Evolutionary conservation across 1,284 basidiomycete species (phyloP).

Genomic region (Malassezia globosa): DNA sequence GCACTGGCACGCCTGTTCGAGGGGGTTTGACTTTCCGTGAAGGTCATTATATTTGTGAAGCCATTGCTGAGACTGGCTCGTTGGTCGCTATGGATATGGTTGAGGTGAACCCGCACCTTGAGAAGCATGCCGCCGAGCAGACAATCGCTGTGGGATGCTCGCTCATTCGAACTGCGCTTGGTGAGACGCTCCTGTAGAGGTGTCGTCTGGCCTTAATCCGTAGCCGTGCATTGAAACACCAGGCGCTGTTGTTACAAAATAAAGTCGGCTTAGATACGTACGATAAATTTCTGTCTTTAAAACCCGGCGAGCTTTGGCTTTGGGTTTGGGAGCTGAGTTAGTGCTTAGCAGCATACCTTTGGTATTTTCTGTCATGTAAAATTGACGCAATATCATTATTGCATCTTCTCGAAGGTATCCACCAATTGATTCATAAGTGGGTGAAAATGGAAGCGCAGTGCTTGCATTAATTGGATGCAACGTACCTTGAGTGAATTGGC

Average conservation of each 20-base stretch:
- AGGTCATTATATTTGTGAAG: conserved; percentile 85
- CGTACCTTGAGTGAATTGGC: conserved; percentile 67
- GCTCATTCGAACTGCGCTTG: conserved; percentile 75
- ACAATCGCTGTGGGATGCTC: conserved; percentile 92
- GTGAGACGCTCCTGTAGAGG: conserved; percentile 42
- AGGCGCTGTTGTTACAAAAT: conserved; percentile 21
- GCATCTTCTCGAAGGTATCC: conserved; percentile 84
- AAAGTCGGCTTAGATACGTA: conserved; percentile 15
- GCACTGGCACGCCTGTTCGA: conserved; percentile 84
- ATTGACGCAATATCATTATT: conserved; percentile 83
- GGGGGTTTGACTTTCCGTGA: conserved; percentile 94
- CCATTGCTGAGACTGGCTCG: conserved; percentile 80
- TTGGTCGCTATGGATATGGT: conserved; percentile 65
- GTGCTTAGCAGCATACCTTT: conserved; percentile 58
- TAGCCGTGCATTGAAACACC: conserved; percentile 41
- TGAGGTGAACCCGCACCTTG: conserved; percentile 91
- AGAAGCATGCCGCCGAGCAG: conserved; percentile 61
- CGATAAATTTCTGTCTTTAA: conserved; percentile 43
- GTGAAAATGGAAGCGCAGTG: conserved; percentile 48
- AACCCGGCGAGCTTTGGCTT: conserved; percentile 36
- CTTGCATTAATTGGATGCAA: conserved; percentile 21
- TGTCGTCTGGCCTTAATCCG: neutral
- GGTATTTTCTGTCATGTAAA: conserved; percentile 88
- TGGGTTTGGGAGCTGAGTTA: conserved; percentile 38
- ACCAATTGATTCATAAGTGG: conserved; percentile 64